Evolutionary conservation across 2,329 filamentous ascomycete genomes (phyloP).

Genomic region (Verticillium klebahnii): DNA sequence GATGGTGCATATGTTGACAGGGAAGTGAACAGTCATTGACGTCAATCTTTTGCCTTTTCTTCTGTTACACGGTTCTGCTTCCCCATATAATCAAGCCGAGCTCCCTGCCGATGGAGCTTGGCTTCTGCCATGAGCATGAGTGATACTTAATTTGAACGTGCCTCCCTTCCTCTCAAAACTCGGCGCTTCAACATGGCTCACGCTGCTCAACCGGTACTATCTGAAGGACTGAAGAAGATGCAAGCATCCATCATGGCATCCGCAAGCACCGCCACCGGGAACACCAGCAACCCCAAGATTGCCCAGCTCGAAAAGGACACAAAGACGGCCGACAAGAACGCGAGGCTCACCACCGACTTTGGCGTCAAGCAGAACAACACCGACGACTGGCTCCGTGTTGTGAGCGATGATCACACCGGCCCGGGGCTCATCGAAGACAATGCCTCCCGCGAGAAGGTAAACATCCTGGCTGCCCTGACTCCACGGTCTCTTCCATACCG

Average conservation of each 20-base stretch:
- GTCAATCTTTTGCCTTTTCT: neutral
- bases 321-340: conserved; percentile 52
- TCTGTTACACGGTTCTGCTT: neutral
- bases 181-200: conserved; percentile 3
- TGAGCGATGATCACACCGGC: conserved; percentile 57
- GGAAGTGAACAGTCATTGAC: neutral
- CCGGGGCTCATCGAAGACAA: conserved; percentile 68
- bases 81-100: neutral
- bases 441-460: conserved; percentile 68
- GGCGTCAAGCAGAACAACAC: conserved; percentile 69
- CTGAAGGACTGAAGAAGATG: neutral
- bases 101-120: neutral
- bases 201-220: neutral
- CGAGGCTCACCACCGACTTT: conserved; percentile 69
- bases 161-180: neutral
- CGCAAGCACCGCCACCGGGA: conserved; percentile 35
- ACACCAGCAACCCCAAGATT: conserved; percentile 44
- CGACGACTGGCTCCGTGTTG: conserved; percentile 72
- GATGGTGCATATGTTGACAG: neutral
- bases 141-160: neutral
- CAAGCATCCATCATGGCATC: conserved; percentile 18
- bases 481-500: neutral
- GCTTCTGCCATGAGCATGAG: neutral
- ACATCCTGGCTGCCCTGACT: no score
- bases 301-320: conserved; percentile 56